Base-by-base conservation (phyloP, 371 early-diverging fungal species). In the Nematocida sp. region DNA sequence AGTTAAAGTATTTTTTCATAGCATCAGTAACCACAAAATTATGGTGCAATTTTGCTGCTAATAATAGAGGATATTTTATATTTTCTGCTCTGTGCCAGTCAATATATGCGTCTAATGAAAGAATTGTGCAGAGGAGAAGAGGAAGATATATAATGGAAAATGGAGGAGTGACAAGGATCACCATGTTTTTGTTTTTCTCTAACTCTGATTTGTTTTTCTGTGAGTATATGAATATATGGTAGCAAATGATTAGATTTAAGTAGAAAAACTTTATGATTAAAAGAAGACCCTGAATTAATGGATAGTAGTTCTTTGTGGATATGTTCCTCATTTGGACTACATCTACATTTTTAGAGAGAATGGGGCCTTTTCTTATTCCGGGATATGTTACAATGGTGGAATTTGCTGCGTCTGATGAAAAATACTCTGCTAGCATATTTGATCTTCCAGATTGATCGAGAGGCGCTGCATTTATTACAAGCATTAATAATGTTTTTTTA, bases 61-160 rank as follows among this genome's bases (percentile, higher is more conserved):
- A n/a, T n/a, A n/a, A n/a, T n/a, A n/a, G n/a, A n/a, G n/a, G n/a
- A n/a, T n/a, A n/a, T n/a, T n/a, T n/a, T n/a, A n/a, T n/a, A n/a
- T n/a, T n/a, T 20, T 16, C 25, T 38, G 59, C 54, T 54, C 75
- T 59, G 64, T 71, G 75, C 75, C 75, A 71, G 50, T 71, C 75
- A 35, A 71, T 50, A 16, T 30, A 25, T 32, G 47, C 63, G 0
- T 45, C 5, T 25, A 71, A 59, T 32, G 50, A 18, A 0, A 71
- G 75, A 1, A 71, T 4, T 25, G 30, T 39, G 13, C 60, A 39
- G 26, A 49, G 18, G 5, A 71, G 18, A 11, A 61, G 2, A 20
- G 75, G 75, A 49, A 71, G 25, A 35, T 59, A 3, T 7, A 71
- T 30, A 32, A 60, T 71, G 9, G 28, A 16, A 0, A 47, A 39